phyloP scores from a whole-genome alignment of 148 eudicot species.

The Chenopodium quinoa region DNA sequence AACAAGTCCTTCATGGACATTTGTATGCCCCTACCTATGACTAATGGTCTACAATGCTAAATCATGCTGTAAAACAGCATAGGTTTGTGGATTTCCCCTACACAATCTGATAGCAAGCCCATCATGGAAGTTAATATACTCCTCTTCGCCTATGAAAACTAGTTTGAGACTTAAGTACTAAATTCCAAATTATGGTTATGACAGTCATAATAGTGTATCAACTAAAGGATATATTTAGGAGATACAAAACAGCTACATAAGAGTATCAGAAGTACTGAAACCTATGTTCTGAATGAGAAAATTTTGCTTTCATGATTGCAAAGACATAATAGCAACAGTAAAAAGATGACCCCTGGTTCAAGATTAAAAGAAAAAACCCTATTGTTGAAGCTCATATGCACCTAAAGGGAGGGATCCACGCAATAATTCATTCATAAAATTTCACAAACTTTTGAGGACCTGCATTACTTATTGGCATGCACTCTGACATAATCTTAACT shows the following conservation, averaged over 20 bases:
- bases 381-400: neutral
- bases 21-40: neutral
- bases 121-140: neutral
- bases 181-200: neutral
- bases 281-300: neutral
- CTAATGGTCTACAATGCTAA: neutral
- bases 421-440: neutral
- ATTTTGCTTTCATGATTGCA: neutral
- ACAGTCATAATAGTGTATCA: neutral
- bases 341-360: neutral
- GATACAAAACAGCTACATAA: neutral
- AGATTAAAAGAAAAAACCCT: neutral
- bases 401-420: neutral
- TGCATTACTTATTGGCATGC: neutral
- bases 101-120: slow-evolving; percentile 4
- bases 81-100: neutral
- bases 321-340: neutral
- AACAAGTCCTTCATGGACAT: neutral
- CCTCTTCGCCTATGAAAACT: neutral
- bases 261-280: neutral
- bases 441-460: neutral
- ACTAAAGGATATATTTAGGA: neutral
- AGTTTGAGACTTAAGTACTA: neutral
- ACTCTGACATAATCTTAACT: neutral
- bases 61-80: neutral